Evolutionary conservation across 768 basidiomycete species (phyloP), one percentile per base, ranked within the genome.

Genomic region (Leccinum arenicola): DNA sequence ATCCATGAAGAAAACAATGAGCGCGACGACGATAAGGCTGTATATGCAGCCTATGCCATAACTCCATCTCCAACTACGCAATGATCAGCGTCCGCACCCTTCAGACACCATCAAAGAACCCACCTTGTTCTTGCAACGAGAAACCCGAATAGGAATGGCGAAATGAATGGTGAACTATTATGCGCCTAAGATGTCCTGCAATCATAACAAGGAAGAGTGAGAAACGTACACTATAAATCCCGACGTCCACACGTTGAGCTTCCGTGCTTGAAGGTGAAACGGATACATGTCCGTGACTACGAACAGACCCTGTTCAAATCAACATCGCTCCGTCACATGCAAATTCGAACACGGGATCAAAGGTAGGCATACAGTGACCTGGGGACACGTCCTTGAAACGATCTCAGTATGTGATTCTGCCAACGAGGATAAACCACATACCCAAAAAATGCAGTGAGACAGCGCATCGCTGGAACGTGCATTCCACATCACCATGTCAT

Each of bases 41-140:
- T 82, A 84, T 10, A 82, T 77, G 17, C 76, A 77, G 0, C 76
- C 83, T 60, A 82, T 78, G 19, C 79, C 80, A 58, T 83, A 84
- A n/a, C 80, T 72, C 81, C 82, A 82, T 33, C 79, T 67, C 77
- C 77, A 83, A 55, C 76, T 80, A 50, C 6, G 27, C 5, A 27
- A 1, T 17, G 0, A 51, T 67, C 15, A 69, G 35, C 17, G 33
- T 36, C 7, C 19, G n/a, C 17, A 4, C 27, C 15, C 19, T 4
- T 31, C 29, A 29, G 3, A 29, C 33, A 11, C 29, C 12, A 25
- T 2, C 14, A 35, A 25, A 33, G 19, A 31, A 23, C 15, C 3
- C 19, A 70, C 70, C 59, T 72, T 56, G 54, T 58, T 14, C 66
- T 61, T 33, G 68, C 70, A 54, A 61, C 64, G 15, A 72, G 68